Evolutionary conservation across 108 stramenopile genomes (phyloP).

Genomic region (Mediolabrus comicus): DNA sequence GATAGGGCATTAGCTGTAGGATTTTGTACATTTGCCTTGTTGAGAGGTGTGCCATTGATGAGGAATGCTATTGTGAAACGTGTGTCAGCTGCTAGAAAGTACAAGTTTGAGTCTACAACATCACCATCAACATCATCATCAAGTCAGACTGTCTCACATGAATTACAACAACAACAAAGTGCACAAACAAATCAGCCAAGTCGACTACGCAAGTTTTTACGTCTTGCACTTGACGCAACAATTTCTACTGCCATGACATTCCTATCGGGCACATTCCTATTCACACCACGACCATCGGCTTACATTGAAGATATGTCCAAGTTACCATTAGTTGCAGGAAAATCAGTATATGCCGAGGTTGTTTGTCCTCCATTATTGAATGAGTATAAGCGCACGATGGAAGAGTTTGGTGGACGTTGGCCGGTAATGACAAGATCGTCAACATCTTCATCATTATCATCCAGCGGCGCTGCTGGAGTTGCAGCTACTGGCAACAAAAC

Average conservation of each 20-base stretch:
- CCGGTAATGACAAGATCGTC: slow-evolving; percentile 11
- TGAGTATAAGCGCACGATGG: slow-evolving; percentile 31
- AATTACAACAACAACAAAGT: too few species aligned
- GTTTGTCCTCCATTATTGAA: slow-evolving; percentile 44
- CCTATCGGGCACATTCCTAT: slow-evolving; percentile 32
- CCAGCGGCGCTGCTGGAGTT: neutral
- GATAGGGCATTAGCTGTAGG: slow-evolving; percentile 24
- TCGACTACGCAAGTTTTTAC: slow-evolving; percentile 15
- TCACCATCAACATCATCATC: too few species aligned
- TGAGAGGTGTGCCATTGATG: slow-evolving; percentile 15
- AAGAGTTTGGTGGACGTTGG: slow-evolving; percentile 35
- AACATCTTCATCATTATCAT: neutral
- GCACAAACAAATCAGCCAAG: neutral
- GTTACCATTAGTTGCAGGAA: slow-evolving; percentile 37
- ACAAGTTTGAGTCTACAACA: slow-evolving; percentile 9
- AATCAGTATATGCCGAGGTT: slow-evolving; percentile 42
- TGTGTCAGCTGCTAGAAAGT: neutral
- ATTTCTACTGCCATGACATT: slow-evolving; percentile 26
- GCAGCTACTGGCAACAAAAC: neutral
- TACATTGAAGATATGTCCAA: slow-evolving; percentile 47
- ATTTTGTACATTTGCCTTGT: slow-evolving; percentile 5
- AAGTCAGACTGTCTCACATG: too few species aligned
- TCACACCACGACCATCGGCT: slow-evolving; percentile 40
- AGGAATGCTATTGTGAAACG: neutral
- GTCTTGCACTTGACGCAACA: slow-evolving; percentile 14